Evolutionary conservation across 495 filamentous ascomycete species (phyloP), one percentile per base, ranked within the genome.

Genomic region (Symbiotaphrina buchneri): DNA sequence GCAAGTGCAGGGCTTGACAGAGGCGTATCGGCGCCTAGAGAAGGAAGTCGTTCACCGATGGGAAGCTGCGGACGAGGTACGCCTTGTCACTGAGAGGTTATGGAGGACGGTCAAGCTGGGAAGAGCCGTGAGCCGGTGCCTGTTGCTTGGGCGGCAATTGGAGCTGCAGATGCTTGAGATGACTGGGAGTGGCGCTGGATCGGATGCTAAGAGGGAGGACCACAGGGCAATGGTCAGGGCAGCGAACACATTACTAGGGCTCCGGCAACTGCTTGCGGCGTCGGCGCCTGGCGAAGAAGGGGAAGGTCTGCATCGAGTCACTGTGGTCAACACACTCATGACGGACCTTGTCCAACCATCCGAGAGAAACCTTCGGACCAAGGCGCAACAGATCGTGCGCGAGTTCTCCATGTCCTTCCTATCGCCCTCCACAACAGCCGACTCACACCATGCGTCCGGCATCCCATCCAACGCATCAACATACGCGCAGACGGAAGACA

Each of bases 81-180:
- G 71, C 10, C 41, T 68, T 15, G 77, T 75, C 5, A 70, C 75
- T 10, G 65, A 71, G 33, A 57, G 82, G 18, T 64, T 92, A 11
- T 73, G 78, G 59, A 59, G 71, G 34, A 77, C 82, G 0, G 63
- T 92, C n/a, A 62, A 68, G 28, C 52, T 94, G 16, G 74, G 74
- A 11, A 53, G 87, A 27, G 67, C 76, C 1, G 74, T 92, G 4
- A 67, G 61, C 21, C 55, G 87, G 27, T 77, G 69, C 37, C 55
- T 95, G 17, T 65, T 71, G 27, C 58, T 95, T 11, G 82, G 77
- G 0, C 58, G 85, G 18, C 84, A 93, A 54, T 61, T 97, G 14
- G 83, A 95, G 44, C 62, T 74, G 10, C 83, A 93, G 48, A 65
- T 72, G 40, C 55, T 58, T 0, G 77, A 78, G 37, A 46, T 61